These are phyloP conservation scores for Cerioporus squamosus DNA, from an alignment of 1,284 basidiomycete species.

Conservation along the genomic window DNA sequence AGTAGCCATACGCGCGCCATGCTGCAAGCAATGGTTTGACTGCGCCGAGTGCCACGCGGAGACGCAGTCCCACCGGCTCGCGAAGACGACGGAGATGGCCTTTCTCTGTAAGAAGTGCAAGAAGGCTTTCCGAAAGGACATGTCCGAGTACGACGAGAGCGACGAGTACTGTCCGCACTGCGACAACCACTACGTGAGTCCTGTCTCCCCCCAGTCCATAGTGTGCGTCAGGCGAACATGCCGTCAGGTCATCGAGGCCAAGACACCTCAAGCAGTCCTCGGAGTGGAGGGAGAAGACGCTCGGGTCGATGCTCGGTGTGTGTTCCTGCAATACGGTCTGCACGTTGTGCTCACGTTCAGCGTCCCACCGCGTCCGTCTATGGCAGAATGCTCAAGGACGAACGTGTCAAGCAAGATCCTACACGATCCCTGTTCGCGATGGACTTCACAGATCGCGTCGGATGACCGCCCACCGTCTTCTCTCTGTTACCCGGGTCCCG, in stretches of 20 bases:
- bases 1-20: constrained; percentile 91
- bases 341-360: too few relatives aligned
- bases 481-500: too few relatives aligned
- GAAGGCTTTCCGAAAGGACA: constrained; percentile 96
- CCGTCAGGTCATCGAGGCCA: constrained; percentile 87
- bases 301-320: constrained; percentile 83
- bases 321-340: constrained; percentile 6
- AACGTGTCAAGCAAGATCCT: constrained; percentile 58
- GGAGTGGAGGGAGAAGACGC: constrained; percentile 92
- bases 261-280: constrained; percentile 88
- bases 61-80: constrained; percentile 72
- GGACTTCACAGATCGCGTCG: constrained; percentile 43
- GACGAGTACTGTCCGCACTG: constrained; percentile 99
- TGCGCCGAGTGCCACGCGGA: constrained; percentile 96
- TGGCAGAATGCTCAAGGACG: constrained; percentile 72
- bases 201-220: neutral
- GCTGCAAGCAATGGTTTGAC: constrained; percentile 95
- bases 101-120: constrained; percentile 99
- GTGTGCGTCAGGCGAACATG: neutral
- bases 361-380: neutral
- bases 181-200: constrained; percentile 92
- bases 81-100: constrained; percentile 87
- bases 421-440: constrained; percentile 52
- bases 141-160: constrained; percentile 89
- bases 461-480: constrained; percentile 22